Conservation (phyloP, 495 filamentous ascomycete species). For the Aspergillus ostianus region DNA sequence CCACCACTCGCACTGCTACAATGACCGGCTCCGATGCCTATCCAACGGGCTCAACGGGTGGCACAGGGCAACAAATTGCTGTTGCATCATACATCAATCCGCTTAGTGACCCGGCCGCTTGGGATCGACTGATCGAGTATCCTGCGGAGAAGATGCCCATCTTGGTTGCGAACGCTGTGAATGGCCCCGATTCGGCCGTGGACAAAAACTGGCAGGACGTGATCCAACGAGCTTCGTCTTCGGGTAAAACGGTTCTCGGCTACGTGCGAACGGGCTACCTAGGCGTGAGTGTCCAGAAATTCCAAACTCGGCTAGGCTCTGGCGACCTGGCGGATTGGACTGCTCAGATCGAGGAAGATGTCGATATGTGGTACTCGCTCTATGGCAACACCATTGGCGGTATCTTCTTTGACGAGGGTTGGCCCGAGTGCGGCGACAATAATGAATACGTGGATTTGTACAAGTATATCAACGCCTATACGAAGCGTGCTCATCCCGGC, state of each 20-base stretch:
- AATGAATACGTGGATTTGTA: constrained; percentile 18
- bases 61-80: constrained; percentile 17
- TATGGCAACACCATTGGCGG: constrained; percentile 19
- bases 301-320: constrained; percentile 20
- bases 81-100: constrained; percentile 26
- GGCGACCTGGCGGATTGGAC: constrained; percentile 17
- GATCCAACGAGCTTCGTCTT: constrained; percentile 14
- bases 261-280: constrained; percentile 27
- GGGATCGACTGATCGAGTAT: constrained; percentile 20
- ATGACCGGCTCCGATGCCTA: not conserved
- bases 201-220: constrained; percentile 14
- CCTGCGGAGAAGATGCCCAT: constrained; percentile 9
- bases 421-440: constrained; percentile 19
- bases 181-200: constrained; percentile 19
- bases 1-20: not conserved
- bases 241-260: constrained; percentile 20
- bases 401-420: constrained; percentile 26
- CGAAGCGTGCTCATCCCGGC: constrained; percentile 14
- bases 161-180: constrained; percentile 22
- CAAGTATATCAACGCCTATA: constrained; percentile 15
- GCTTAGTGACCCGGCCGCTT: constrained; percentile 16
- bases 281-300: constrained; percentile 20
- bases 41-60: not conserved
- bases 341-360: constrained; percentile 21
- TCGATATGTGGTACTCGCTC: constrained; percentile 23